Evolutionary conservation across 2,329 filamentous ascomycete species (phyloP).

Genomic region (Alternaria burnsii): DNA sequence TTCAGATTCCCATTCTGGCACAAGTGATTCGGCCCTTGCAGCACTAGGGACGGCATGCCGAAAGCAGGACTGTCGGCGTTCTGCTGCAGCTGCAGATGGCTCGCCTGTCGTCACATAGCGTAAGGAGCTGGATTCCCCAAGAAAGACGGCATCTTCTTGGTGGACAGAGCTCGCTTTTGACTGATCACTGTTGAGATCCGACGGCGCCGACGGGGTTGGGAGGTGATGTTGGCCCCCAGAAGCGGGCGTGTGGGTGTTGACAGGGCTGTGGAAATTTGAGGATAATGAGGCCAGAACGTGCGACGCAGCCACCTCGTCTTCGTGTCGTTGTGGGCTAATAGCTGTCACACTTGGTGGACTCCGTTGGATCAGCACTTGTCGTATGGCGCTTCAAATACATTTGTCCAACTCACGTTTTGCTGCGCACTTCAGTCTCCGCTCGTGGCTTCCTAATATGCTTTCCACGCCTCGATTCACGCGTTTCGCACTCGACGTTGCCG

Average conservation of each 20-base stretch:
- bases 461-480: slow-evolving; percentile 54
- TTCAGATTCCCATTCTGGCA: slow-evolving; percentile 48
- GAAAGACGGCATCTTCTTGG: slow-evolving; percentile 49
- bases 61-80: slow-evolving; percentile 24
- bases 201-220: slow-evolving; percentile 20
- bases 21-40: slow-evolving; percentile 45
- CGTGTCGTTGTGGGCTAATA: slow-evolving; percentile 30
- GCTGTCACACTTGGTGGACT: slow-evolving; percentile 6
- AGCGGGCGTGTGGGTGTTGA: slow-evolving; percentile 20
- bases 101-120: slow-evolving; percentile 45
- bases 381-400: too few species aligned
- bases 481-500: slow-evolving; percentile 51
- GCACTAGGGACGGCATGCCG: slow-evolving; percentile 47
- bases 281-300: slow-evolving; percentile 42
- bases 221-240: slow-evolving; percentile 22
- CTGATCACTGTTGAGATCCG: slow-evolving; percentile 18
- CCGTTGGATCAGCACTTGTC: neutral
- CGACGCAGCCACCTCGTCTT: slow-evolving; percentile 42
- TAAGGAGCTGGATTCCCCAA: slow-evolving; percentile 60
- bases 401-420: slow-evolving; percentile 24
- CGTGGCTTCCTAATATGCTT: slow-evolving; percentile 48
- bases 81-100: slow-evolving; percentile 49
- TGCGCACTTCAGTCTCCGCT: slow-evolving; percentile 27
- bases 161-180: slow-evolving; percentile 27
- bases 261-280: slow-evolving; percentile 35